Evolutionary conservation across 371 early-diverging fungal genomes (phyloP).

Genomic region (Paraphysoderma sedebokerense): DNA sequence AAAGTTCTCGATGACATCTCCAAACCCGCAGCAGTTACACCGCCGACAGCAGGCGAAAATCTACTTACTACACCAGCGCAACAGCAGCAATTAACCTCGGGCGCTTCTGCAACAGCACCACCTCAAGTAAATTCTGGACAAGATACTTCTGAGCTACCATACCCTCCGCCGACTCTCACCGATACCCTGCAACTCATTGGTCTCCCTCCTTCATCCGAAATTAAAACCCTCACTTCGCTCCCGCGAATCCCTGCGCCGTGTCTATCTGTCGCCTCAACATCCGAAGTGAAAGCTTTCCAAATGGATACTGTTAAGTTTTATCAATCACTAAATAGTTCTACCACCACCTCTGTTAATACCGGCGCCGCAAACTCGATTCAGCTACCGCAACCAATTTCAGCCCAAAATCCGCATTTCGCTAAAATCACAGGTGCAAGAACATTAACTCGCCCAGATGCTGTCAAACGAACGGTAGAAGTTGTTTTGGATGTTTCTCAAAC

Average conservation of each 20-base stretch:
- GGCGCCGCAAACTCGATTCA: no score
- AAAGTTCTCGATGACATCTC: no score
- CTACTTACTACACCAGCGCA: neutral
- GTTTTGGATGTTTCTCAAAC: constrained; percentile 37
- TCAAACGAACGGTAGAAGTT: constrained; percentile 56
- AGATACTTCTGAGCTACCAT: no score
- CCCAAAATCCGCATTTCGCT: no score
- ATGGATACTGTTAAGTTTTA: neutral
- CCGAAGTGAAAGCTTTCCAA: neutral
- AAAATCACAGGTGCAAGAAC: no score
- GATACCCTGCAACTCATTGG: constrained; percentile 19
- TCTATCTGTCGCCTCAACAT: constrained; percentile 6
- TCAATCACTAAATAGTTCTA: neutral
- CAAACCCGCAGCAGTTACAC: neutral
- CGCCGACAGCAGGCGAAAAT: neutral
- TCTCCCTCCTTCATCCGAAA: constrained; percentile 25
- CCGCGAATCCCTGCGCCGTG: constrained; percentile 24
- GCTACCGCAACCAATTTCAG: no score
- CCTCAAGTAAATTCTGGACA: no score
- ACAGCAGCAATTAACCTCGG: neutral
- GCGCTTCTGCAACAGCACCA: no score
- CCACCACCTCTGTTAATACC: neutral
- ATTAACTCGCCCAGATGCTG: constrained; percentile 34
- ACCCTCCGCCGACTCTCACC: no score
- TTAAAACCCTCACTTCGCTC: constrained; percentile 39